Conservation (phyloP, 2,329 filamentous ascomycete species). For the Bimuria novae-zelandiae region DNA sequence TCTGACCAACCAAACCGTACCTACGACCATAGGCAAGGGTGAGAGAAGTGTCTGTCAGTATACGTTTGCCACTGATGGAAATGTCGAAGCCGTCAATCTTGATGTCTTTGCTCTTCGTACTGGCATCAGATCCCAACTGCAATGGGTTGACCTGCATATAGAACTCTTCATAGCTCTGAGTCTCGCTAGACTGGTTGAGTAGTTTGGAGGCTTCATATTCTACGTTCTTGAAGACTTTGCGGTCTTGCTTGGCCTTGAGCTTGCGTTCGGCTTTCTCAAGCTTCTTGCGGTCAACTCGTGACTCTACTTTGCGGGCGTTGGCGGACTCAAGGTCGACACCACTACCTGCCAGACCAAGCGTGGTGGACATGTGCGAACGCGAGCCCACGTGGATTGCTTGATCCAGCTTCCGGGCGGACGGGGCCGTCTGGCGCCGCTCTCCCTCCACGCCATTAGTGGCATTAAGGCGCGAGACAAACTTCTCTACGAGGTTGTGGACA, state of each 20-base stretch:
- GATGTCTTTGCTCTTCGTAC: constrained; percentile 93
- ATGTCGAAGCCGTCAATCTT: constrained; percentile 97
- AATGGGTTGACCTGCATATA: constrained; percentile 99
- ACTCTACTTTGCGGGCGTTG: constrained; percentile 92
- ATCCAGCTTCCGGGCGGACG: constrained; percentile 82
- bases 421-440: constrained; percentile 71
- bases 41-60: constrained; percentile 86
- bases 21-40: constrained; percentile 90
- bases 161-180: constrained; percentile 97
- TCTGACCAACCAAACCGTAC: constrained; percentile 97
- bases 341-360: constrained; percentile 81
- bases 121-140: constrained; percentile 74
- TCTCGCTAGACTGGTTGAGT: constrained; percentile 77
- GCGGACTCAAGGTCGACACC: constrained; percentile 92
- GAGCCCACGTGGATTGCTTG: constrained; percentile 94
- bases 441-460: constrained; percentile 70
- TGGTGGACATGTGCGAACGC: constrained; percentile 95
- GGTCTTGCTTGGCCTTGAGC: constrained; percentile 96
- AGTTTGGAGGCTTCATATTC: constrained; percentile 95
- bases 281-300: constrained; percentile 97
- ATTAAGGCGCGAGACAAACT: constrained; percentile 84
- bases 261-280: constrained; percentile 98
- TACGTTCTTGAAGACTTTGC: constrained; percentile 97
- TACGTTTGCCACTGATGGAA: constrained; percentile 84
- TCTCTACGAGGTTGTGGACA: constrained; percentile 82